Base-by-base conservation (phyloP, 345 rosid genomes). In the Streptanthus diversifolius region DNA sequence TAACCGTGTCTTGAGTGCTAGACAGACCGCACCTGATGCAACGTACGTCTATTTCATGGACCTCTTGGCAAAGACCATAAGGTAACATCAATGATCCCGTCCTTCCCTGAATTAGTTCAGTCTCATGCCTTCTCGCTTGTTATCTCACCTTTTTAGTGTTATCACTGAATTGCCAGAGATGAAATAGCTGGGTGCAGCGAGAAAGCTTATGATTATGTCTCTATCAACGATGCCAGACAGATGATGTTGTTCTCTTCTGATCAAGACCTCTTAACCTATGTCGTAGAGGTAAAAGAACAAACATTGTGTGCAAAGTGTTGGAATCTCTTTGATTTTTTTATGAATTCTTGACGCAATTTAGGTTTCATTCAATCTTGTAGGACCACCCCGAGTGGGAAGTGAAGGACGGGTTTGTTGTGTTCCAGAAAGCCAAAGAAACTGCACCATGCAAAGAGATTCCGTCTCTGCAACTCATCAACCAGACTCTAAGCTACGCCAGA, bases 111-210 rank as follows among this genome's bases (percentile, higher is more conserved):
- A 25, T 48, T 65, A 22, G 40, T 48, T 47, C 63, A n/a, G 32
- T 32, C 33, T 39, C 13, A 55, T 54, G 29, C 37, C 63, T 49
- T 35, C 4, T 53, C 10, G 25, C 4, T 0, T 14, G 8, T 35
- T 45, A 15, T 36, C 60, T 73, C 57, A 71, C 40, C n/a, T n/a
- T 51, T 41, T 47, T 56, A 0, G 37, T 36, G 17, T 37, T 39
- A 10, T 47, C 18, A 21, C 18, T 56, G 30, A 47, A 48, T 7
- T 70, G 3, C 70, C 14, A 95, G 98, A 79, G 98, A 95, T 75
- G 99, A 95, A 79, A 92, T 95, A 78, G 89, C 98, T 66, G 98
- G 99, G 72, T 95, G 99, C 86, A 92, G 96, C 52, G 99, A 95
- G 90, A 95, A 90, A 84, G 98, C 99, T 40, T 92, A 90, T 63